phyloP scores from a whole-genome alignment of 2,329 filamentous ascomycete genomes.

The Lecanicillium sp. region DNA sequence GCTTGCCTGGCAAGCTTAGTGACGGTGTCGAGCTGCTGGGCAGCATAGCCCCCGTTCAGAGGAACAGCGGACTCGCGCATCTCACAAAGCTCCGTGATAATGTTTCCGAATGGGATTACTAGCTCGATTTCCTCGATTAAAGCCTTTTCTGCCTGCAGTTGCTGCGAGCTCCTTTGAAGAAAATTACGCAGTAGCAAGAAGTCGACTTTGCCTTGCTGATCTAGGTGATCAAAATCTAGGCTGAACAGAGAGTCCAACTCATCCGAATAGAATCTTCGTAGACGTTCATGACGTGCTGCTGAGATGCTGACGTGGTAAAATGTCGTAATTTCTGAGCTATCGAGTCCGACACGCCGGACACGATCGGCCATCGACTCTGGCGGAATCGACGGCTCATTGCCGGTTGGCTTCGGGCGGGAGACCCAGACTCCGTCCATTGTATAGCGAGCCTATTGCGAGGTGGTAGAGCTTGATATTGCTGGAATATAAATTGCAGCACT shows the following conservation, averaged over 20 bases:
- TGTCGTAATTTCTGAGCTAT: slow-evolving; percentile 35
- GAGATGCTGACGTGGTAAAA: slow-evolving; percentile 44
- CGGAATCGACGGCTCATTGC: not conserved
- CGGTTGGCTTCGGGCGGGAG: slow-evolving; percentile 7
- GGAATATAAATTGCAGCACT: too few relatives aligned
- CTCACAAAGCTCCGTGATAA: slow-evolving; percentile 37
- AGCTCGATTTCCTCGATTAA: slow-evolving; percentile 26
- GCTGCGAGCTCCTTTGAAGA: slow-evolving; percentile 25
- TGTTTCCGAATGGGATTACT: slow-evolving; percentile 35
- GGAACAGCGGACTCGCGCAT: slow-evolving; percentile 34
- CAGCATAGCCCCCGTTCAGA: slow-evolving; percentile 33
- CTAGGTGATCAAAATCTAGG: slow-evolving; percentile 18
- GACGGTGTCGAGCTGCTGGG: slow-evolving; percentile 29
- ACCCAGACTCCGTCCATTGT: slow-evolving; percentile 14
- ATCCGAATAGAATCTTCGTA: slow-evolving; percentile 31
- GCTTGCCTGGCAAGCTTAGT: slow-evolving; percentile 23
- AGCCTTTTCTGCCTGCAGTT: slow-evolving; percentile 29
- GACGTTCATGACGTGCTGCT: slow-evolving; percentile 24
- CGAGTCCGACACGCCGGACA: slow-evolving; percentile 33
- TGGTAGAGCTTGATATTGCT: too few relatives aligned
- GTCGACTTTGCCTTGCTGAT: slow-evolving; percentile 38
- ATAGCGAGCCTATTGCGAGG: too few relatives aligned
- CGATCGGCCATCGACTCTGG: slow-evolving; percentile 30
- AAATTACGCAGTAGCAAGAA: slow-evolving; percentile 41
- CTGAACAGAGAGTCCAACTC: slow-evolving; percentile 26